These are phyloP conservation scores for Eleusine coracana DNA, from an alignment of 176 grass and related monocot genomes.

Conservation along the genomic window DNA sequence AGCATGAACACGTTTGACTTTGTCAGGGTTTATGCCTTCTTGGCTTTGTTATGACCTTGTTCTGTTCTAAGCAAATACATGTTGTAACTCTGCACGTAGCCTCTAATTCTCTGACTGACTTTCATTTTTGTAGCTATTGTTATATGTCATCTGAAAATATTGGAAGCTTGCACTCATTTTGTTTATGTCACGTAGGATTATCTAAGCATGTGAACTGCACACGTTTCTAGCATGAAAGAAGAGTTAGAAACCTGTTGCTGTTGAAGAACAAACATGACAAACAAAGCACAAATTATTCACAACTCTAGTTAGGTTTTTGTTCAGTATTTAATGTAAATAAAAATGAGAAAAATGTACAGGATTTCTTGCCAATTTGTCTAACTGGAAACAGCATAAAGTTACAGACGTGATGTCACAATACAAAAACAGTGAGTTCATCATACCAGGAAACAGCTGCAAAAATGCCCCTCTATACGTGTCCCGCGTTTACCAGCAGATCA, in stretches of 20 bases:
- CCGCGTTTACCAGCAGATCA: slow-evolving; percentile 33
- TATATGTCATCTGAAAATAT: not conserved
- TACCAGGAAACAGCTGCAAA: slow-evolving; percentile 27
- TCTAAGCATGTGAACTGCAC: too few species aligned
- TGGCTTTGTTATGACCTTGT: not conserved
- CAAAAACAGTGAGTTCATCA: slow-evolving; percentile 2
- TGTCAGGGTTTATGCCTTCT: not conserved
- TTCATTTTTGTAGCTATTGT: not conserved
- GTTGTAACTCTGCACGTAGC: not conserved
- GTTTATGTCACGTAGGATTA: too few species aligned
- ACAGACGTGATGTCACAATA: slow-evolving; percentile 2
- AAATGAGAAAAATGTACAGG: not conserved
- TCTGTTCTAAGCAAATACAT: not conserved
- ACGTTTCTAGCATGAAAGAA: not conserved
- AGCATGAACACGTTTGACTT: not conserved
- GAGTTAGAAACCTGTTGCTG: not conserved
- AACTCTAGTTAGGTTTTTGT: not conserved
- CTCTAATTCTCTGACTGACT: not conserved
- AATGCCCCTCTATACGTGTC: slow-evolving; percentile 35
- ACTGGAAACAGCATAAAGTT: slow-evolving; percentile 1
- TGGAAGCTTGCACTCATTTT: not conserved
- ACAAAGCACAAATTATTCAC: not conserved
- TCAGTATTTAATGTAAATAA: not conserved
- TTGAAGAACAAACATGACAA: not conserved
- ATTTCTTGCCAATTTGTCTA: not conserved